Base-by-base conservation (phyloP, 176 grass and related monocot species). In the Melocanna baccifera region DNA sequence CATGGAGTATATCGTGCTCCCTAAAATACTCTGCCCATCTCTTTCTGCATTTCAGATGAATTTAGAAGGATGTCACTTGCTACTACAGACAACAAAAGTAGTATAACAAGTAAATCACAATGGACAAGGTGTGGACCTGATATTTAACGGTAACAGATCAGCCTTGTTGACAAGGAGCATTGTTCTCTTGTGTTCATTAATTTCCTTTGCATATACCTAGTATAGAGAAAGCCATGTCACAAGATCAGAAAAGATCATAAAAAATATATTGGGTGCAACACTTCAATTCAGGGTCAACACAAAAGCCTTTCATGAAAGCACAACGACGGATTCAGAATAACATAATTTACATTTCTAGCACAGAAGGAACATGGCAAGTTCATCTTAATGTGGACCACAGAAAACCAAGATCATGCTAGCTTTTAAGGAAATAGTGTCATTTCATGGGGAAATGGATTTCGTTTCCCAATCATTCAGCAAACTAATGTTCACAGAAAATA, bases 131-230 rank as follows among this genome's bases (percentile, higher is more conserved):
- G 32, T 45, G 9, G 3, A 93, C 96, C 93, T 95, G 79, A 98
- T 85, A 87, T 84, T 88, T 62, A 92, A 32, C 0, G 96, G 96
- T 55, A 98, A 86, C 30, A 98, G 86, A 88, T 98, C 96, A 67
- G 96, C 93, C 88, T 98, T 98, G 73, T 98, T 98, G 46, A 98
- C 96, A 85, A 98, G 96, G 10, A 98, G 86, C 83, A 98, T 70
- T 10, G 93, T 95, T 87, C 83, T 87, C 87, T 95, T 98, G 85
- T 93, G 91, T 34, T 86, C 89, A 83, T 98, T 91, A 74, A 98
- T 82, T 87, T 98, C 96, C 58, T 61, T 74, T 62, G 91, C 89
- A 71, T 98, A 95, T 87, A 66, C 85, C 96, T 98, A 77, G 22
- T 75, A 83, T 67, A 86, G 34, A 90, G 12, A 83, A 82, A 70